Base-by-base conservation (phyloP, 306 rosid genomes). In the Purshia tridentata region DNA sequence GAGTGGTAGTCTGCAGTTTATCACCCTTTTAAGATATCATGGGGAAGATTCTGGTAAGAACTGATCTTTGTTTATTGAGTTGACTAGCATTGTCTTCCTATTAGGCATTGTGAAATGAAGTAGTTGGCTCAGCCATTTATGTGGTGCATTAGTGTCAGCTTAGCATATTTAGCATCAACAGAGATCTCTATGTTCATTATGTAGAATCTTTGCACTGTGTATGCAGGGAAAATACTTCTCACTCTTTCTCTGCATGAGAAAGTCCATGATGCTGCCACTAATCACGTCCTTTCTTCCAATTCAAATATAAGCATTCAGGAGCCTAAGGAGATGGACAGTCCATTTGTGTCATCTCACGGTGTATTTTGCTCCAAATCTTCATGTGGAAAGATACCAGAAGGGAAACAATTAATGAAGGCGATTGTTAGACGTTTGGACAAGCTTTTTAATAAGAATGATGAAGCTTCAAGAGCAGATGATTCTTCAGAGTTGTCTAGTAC, bases 161-260 rank as follows among this genome's bases (percentile, higher is more conserved):
- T 55, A 15, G 45, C 46, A 57, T 57, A 42, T 58, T 18, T 16
- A 13, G 65, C 19, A 11, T 7, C 51, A 40, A 45, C 20, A 19
- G 66, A 12, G 59, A 51, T 51, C 46, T 57, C 16, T 55, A 15
- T 54, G 44, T 72, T 74, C 4, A 59, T 69, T 37, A 19, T 47
- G 8, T 69, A 12, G 70, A 54, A 55, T 9, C 14, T 58, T 70
- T 84, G 57, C 22, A 41, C 65, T 60, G 44, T 72, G 23, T 51
- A 16, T 84, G 70, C 93, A 93, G 98, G 97, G 76, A 93, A 86
- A 82, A 80, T 90, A 78, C 91, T 88, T 66, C 87, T 93, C 20
- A 87, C 89, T 49, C 52, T 88, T 47, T 90, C 91, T 65, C 79
- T 93, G 76, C 91, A 81, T 50, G 87, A 84, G 66, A 86, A 87